Conservation (phyloP, 352 stramenopile genomes). For the Blastocystis sp. region DNA sequence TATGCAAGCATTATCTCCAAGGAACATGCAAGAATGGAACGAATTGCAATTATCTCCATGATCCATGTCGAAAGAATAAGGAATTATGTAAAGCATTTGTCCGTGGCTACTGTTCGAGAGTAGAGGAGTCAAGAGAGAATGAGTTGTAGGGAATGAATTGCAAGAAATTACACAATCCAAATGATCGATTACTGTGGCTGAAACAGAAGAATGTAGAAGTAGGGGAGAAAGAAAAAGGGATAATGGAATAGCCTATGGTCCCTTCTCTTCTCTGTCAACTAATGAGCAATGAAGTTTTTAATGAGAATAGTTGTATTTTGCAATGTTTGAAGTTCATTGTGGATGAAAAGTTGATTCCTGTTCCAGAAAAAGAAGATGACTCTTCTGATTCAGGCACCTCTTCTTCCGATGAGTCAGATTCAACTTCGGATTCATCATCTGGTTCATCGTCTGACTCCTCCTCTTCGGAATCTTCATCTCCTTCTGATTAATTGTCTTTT, state of each 20-base stretch:
- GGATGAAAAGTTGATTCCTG: slow-evolving; percentile 50
- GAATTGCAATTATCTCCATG: slow-evolving; percentile 43
- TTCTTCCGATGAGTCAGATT: neutral
- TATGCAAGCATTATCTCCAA: slow-evolving; percentile 54
- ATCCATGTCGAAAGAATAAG: slow-evolving; percentile 53
- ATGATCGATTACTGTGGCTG: slow-evolving; percentile 45
- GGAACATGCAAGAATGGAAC: slow-evolving; percentile 19
- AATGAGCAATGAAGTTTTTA: slow-evolving; percentile 21
- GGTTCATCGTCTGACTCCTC: neutral
- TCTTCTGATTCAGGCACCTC: neutral
- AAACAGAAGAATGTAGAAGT: slow-evolving; percentile 56
- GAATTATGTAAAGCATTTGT: slow-evolving; percentile 51
- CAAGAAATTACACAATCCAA: slow-evolving; percentile 55
- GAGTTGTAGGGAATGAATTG: slow-evolving; percentile 27
- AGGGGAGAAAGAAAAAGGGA: neutral
- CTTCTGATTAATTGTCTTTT: too few relatives aligned
- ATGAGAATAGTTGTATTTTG: slow-evolving; percentile 61
- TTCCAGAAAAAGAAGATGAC: neutral
- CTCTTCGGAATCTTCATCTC: too few relatives aligned
- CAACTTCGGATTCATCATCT: neutral
- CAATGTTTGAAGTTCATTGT: slow-evolving; percentile 61
- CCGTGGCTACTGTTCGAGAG: slow-evolving; percentile 32
- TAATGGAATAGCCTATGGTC: neutral
- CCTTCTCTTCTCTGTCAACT: slow-evolving; percentile 41
- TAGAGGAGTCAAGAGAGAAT: neutral